phyloP scores from a whole-genome alignment of 2,329 filamentous ascomycete species.

The Paecilomyces dactylethromorphus region DNA sequence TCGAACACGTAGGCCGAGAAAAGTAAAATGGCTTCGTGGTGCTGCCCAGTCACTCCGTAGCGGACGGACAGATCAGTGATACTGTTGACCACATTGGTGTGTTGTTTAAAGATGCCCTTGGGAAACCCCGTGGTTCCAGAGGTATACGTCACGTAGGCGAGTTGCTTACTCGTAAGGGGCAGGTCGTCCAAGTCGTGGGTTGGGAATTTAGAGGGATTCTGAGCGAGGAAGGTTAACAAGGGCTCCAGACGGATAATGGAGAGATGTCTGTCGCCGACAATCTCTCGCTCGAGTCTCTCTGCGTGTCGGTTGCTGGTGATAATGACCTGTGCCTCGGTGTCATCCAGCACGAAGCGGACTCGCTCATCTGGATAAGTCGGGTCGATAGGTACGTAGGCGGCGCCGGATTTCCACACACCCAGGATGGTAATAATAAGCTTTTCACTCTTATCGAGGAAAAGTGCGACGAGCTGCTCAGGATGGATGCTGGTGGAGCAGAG shows the following conservation, averaged over 20 bases:
- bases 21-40: constrained; percentile 3
- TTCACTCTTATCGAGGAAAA: background rate
- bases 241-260: background rate
- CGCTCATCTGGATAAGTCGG: constrained; percentile 8
- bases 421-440: constrained; percentile 4
- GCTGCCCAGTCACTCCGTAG: constrained; percentile 1
- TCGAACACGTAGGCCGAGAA: constrained; percentile 1
- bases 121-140: constrained; percentile 10
- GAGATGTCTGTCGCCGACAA: background rate
- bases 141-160: constrained; percentile 10
- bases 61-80: constrained; percentile 5
- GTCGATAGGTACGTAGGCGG: constrained; percentile 7
- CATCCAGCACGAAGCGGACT: constrained; percentile 1
- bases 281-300: background rate
- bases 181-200: background rate
- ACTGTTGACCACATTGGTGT: background rate
- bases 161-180: constrained; percentile 2
- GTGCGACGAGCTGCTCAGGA: background rate
- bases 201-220: constrained; percentile 2
- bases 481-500: background rate
- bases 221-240: constrained; percentile 1
- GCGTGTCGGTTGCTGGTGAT: constrained; percentile 4
- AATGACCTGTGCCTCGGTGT: constrained; percentile 2
- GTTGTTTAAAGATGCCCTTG: constrained; percentile 6
- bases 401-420: constrained; percentile 9